Percentiles rank a stretch among this genome's conserved stretches.
These are phyloP conservation scores for Brassica rapa DNA, from an alignment of 345 rosid species.

Conservation along the genomic window DNA sequence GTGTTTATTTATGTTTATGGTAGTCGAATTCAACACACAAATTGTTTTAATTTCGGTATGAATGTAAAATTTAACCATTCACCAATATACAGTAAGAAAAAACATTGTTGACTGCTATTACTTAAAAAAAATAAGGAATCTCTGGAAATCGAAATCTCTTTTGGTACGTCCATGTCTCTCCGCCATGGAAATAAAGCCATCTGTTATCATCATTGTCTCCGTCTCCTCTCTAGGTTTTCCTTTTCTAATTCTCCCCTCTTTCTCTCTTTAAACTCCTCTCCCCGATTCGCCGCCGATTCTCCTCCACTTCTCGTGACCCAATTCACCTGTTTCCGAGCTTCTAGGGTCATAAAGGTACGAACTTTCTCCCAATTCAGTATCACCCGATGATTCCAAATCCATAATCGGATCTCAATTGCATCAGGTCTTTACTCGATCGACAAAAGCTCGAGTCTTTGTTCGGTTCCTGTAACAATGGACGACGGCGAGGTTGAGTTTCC, in stretches of 20 bases:
- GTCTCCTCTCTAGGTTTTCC: constrained; percentile 22
- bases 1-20: not conserved
- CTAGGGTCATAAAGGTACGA: not conserved
- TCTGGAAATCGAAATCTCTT: constrained; percentile 27
- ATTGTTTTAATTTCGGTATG: too few relatives aligned
- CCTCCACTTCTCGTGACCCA: not conserved
- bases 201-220: constrained; percentile 23
- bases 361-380: not conserved
- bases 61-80: too few relatives aligned
- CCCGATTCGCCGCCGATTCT: constrained; percentile 23
- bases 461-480: not conserved
- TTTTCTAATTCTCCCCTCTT: not conserved
- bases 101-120: not conserved
- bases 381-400: not conserved
- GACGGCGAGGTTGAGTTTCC: constrained; percentile 36
- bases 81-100: not conserved
- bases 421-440: constrained; percentile 9
- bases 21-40: not conserved
- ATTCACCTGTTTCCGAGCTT: not conserved
- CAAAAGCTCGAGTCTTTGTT: constrained; percentile 72
- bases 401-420: not conserved
- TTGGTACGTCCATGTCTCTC: constrained; percentile 32
- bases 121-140: not conserved
- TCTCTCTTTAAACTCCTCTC: constrained; percentile 23
- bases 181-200: constrained; percentile 34